Percentiles rank a stretch among this genome's conserved stretches.
phyloP scores from a whole-genome alignment of 306 rosid genomes.

The Adenanthera pavonina region DNA sequence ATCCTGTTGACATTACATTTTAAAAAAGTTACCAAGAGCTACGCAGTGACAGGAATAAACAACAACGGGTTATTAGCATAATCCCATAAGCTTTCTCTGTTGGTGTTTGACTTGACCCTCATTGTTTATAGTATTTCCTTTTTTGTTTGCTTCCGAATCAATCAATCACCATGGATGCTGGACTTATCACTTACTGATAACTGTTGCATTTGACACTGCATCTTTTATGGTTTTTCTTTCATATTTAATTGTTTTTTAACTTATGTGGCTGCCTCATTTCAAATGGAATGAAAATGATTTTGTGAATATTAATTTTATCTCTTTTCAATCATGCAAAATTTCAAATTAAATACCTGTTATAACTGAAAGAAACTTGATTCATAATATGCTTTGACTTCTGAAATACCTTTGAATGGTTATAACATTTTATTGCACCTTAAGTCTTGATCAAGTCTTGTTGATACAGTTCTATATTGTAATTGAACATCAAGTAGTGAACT shows the following conservation, averaged over 20 bases:
- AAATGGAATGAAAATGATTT: slow-evolving; percentile 17
- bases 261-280: slow-evolving; percentile 11
- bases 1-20: background rate
- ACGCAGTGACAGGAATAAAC: background rate
- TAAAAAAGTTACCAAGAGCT: background rate
- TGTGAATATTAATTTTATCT: slow-evolving; percentile 21
- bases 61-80: background rate
- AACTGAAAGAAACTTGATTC: slow-evolving; percentile 20
- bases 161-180: background rate
- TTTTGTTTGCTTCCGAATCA: background rate
- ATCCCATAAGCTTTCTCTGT: background rate
- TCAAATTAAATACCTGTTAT: slow-evolving; percentile 28
- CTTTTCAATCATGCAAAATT: slow-evolving; percentile 31
- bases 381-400: slow-evolving; percentile 26
- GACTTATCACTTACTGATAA: background rate
- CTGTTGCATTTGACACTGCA: background rate
- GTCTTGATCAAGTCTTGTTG: slow-evolving; percentile 29
- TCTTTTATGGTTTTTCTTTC: background rate
- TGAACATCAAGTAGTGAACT: slow-evolving; percentile 37
- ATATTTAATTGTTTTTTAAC: background rate
- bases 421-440: slow-evolving; percentile 19
- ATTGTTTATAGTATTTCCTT: background rate
- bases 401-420: slow-evolving; percentile 23
- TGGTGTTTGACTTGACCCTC: background rate
- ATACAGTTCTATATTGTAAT: slow-evolving; percentile 24